phyloP scores from a whole-genome alignment of 2,329 filamentous ascomycete species.

The Rutstroemia sp. region DNA sequence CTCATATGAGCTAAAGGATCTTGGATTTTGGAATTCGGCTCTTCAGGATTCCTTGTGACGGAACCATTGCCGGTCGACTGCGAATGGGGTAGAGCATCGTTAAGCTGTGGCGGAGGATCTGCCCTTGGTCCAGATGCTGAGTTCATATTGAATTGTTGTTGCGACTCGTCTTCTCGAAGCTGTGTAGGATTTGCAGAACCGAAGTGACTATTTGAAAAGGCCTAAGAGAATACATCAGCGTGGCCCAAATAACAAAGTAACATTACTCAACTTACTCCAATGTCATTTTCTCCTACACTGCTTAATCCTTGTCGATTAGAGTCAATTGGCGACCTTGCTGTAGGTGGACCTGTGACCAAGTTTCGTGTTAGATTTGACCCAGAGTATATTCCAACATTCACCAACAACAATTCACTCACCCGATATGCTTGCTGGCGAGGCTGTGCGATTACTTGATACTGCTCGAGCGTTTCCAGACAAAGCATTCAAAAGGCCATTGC shows the following conservation, averaged over 20 bases:
- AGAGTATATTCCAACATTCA: not conserved
- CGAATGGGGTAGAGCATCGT: conserved; percentile 13
- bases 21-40: conserved; percentile 34
- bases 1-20: conserved; percentile 56
- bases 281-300: conserved; percentile 19
- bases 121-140: conserved; percentile 13
- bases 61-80: conserved; percentile 17
- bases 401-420: conserved; percentile 14
- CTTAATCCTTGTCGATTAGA: conserved; percentile 18
- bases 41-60: conserved; percentile 22
- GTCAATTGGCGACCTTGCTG: conserved; percentile 25
- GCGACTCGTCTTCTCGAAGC: conserved; percentile 17
- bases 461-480: conserved; percentile 51
- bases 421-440: conserved; percentile 25
- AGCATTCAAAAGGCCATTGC: conserved; percentile 56
- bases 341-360: conserved; percentile 17
- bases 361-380: conserved; percentile 6
- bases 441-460: conserved; percentile 33
- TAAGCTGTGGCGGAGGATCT: conserved; percentile 16
- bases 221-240: conserved; percentile 10
- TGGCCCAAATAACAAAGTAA: not conserved
- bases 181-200: conserved; percentile 14
- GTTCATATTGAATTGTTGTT: conserved; percentile 19
- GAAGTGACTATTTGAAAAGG: conserved; percentile 23
- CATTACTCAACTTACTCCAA: conserved; percentile 17